Base-by-base conservation (phyloP, 2,329 filamentous ascomycete genomes). In the Aschersonia sp. region DNA sequence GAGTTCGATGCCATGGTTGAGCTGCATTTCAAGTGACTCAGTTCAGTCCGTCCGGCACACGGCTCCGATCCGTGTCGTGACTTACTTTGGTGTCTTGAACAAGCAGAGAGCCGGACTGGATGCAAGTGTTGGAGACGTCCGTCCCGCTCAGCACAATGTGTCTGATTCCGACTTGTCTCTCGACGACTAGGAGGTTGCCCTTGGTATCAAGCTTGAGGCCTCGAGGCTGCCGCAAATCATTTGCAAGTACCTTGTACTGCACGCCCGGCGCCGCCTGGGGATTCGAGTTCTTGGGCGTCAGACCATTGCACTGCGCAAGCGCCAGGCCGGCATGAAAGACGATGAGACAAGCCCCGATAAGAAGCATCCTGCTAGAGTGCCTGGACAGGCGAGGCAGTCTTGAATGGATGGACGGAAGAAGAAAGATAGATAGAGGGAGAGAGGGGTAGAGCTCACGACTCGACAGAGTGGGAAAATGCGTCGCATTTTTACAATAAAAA, bases 1-100 rank as follows among this genome's bases (percentile, higher is more conserved):
- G 7, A 76, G 56, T 0, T 69, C 66, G 47, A 75, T 63, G 41
- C 71, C 71, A 53, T 76, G 72, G 53, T 71, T 74, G 8, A 75
- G 59, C 66, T 72, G 50, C 2, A 1, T 22, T 22, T 2, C 22
- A 22, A 22, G 22, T 22, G 22, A 22, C 22, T 22, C 22, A 22
- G 22, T 22, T 22, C 22, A 22, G 2, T 22, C 22, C 22, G 22
- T 22, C 22, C 22, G 22, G 22, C 22, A 22, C 22, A 22, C 22
- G 22, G 22, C 22, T 22, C 22, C 22, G 12, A 11, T 44, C 1
- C n/a, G 11, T 32, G 11, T 30, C 8, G 9, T 11, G 1, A 48
- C 56, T 54, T 51, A 62, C 61, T 32, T 52, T 51, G 8, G 44
- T 5, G 8, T 62, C 58, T 6, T 48, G 10, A 32, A 64, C 56